Conservation (phyloP, 345 rosid genomes). For the Syzygium aqueum region DNA sequence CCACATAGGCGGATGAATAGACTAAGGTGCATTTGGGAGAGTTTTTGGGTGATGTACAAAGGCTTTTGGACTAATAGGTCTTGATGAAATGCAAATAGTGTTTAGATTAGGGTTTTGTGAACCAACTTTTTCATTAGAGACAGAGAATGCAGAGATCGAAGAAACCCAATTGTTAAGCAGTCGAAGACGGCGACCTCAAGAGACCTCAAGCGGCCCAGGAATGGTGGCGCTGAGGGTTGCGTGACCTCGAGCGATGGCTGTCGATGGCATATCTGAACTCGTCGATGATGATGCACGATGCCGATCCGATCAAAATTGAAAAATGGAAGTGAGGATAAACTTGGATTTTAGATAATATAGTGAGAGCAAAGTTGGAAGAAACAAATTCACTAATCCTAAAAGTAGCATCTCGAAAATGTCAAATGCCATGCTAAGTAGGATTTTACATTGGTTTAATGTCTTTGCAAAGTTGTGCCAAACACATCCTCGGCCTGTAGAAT, state of each 20-base stretch:
- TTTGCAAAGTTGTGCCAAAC: not conserved
- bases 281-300: accelerated
- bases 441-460: accelerated
- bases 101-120: not conserved
- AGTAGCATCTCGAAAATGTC: not conserved
- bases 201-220: accelerated
- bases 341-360: not conserved
- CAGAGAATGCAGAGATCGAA: not conserved
- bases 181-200: accelerated
- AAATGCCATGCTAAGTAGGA: not conserved
- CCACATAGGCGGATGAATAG: not conserved
- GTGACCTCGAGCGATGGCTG: not conserved
- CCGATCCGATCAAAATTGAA: accelerated
- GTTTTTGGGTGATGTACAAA: accelerated
- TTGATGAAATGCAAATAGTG: not conserved
- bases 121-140: not conserved
- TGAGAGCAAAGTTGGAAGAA: not conserved
- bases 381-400: not conserved
- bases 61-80: accelerated
- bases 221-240: not conserved
- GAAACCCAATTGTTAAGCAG: too few relatives aligned
- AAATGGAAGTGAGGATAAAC: not conserved
- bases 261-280: not conserved
- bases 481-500: not conserved
- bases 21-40: not conserved